These are phyloP conservation scores for Dictyophora rubrovolvata DNA, from an alignment of 768 basidiomycete species.

Conservation along the genomic window DNA sequence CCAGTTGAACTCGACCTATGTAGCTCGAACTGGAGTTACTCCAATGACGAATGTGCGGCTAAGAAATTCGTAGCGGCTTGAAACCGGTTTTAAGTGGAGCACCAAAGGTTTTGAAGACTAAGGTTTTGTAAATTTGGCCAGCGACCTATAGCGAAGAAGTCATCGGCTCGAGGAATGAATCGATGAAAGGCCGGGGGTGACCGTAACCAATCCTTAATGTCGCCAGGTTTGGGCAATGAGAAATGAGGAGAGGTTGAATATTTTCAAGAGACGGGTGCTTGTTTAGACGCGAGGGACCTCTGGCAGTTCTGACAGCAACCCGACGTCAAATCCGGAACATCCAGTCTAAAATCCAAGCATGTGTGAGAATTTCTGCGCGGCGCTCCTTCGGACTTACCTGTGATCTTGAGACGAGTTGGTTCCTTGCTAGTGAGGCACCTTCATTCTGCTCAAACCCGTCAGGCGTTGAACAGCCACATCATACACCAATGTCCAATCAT, in stretches of 20 bases:
- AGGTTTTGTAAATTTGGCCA: slow-evolving; percentile 46
- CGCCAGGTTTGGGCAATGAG: slow-evolving; percentile 42
- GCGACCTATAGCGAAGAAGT: slow-evolving; percentile 45
- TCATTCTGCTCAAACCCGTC: slow-evolving; percentile 9
- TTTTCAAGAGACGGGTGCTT: slow-evolving; percentile 42
- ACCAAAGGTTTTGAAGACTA: slow-evolving; percentile 43
- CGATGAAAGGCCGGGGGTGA: slow-evolving; percentile 22
- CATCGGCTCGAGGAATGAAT: slow-evolving; percentile 46
- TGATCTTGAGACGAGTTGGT: too few species aligned
- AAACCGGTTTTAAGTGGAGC: slow-evolving; percentile 28
- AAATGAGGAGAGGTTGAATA: slow-evolving; percentile 38
- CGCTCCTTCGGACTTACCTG: not conserved
- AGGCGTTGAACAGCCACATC: slow-evolving; percentile 12
- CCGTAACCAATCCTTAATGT: slow-evolving; percentile 15
- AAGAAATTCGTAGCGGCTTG: slow-evolving; percentile 41
- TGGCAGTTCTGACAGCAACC: slow-evolving; percentile 42
- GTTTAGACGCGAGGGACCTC: slow-evolving; percentile 42
- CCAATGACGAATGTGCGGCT: slow-evolving; percentile 39
- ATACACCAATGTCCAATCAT: slow-evolving; percentile 49
- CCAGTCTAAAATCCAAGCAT: not conserved
- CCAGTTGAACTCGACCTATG: slow-evolving; percentile 20
- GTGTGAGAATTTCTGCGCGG: not conserved
- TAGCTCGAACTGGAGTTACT: slow-evolving; percentile 47
- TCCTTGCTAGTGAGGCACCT: not conserved
- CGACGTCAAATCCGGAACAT: slow-evolving; percentile 38